Base-by-base conservation (phyloP, 2,329 filamentous ascomycete species). In the Pseudocercospora cruenta region DNA sequence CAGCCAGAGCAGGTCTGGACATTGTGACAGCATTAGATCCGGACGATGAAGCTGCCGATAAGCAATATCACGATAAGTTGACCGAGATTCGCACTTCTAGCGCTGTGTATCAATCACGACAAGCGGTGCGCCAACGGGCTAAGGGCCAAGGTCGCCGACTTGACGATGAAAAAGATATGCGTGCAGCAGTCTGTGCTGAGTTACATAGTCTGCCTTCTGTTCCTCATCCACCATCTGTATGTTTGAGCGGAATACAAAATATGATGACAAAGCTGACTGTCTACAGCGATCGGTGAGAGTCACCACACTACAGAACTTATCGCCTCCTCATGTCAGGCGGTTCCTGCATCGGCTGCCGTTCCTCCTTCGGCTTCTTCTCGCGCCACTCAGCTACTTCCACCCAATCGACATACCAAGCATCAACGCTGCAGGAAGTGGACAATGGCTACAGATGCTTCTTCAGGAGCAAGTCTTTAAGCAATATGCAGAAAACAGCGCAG, bases 351-450 rank as follows among this genome's bases (percentile, higher is more conserved):
- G 83, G 9, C 72, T 85, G 4, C 84, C 84, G 0, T 79, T 86
- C 61, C 76, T 86, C 2, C 78, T 83, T 7, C 80, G 84, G 16
- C 67, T 83, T 0, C 78, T 85, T 5, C 78, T 86, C 0, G 81
- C 78, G 24, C 81, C 83, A 0, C 73, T 86, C 3, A 81, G 80
- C 66, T 85, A 86, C 68, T 85, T 86, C 64, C 84, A 86, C 66
- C 81, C 83, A 0, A 79, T 86, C 58, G 77, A 75, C 49, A 82
- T 86, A 66, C 73, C 78, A n/a, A 85, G 83, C 0, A 78, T 87
- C 55, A 84, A 80, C 26, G 80, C 80, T 1, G 82, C 82, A 4
- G 81, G 82, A 0, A 85, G 84, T 6, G 84, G 84, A 0, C 79
- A 80, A 62, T 86, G 82, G 80, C 79, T 86, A 19, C 80, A 82